Evolutionary conservation across 2,329 filamentous ascomycete species (phyloP).

Genomic region (Lasiodiplodia gonubiensis): DNA sequence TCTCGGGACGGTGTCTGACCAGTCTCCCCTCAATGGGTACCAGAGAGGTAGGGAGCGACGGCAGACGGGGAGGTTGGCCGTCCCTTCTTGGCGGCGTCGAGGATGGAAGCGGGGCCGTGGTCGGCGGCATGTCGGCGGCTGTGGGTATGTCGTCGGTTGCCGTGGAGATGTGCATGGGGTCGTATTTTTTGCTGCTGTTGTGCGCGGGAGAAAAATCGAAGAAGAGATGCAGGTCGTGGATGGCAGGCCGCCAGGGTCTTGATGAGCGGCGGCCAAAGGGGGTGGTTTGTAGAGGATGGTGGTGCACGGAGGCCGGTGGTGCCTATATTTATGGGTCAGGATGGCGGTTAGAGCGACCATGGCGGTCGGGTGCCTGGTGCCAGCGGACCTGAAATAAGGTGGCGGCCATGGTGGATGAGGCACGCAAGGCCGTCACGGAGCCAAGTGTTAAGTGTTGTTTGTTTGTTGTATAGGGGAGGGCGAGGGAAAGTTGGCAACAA

Average conservation of each 20-base stretch:
- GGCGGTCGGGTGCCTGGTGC: slow-evolving; percentile 9
- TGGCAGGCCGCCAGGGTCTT: neutral
- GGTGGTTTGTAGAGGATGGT: neutral
- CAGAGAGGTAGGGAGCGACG: neutral
- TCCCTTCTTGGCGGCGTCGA: no score
- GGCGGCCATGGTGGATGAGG: neutral
- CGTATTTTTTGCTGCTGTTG: no score
- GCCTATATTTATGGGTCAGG: slow-evolving; percentile 23
- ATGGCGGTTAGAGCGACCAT: neutral
- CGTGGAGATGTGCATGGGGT: neutral
- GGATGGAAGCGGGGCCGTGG: neutral
- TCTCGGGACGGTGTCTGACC: neutral
- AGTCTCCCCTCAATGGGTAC: neutral
- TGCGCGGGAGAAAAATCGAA: neutral
- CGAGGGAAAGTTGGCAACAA: slow-evolving; percentile 1
- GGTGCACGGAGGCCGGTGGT: slow-evolving; percentile 18
- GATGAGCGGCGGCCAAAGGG: neutral
- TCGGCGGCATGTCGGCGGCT: slow-evolving; percentile 4
- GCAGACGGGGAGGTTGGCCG: neutral
- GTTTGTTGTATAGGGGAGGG: neutral
- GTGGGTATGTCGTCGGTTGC: neutral
- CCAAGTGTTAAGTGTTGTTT: neutral
- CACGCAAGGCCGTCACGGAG: no score
- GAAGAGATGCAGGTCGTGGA: neutral
- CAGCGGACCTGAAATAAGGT: slow-evolving; percentile 3